Percentiles rank a stretch among this genome's conserved stretches.
Evolutionary conservation across 139 green algal species (phyloP).

Genomic region (Chlorella sp.): DNA sequence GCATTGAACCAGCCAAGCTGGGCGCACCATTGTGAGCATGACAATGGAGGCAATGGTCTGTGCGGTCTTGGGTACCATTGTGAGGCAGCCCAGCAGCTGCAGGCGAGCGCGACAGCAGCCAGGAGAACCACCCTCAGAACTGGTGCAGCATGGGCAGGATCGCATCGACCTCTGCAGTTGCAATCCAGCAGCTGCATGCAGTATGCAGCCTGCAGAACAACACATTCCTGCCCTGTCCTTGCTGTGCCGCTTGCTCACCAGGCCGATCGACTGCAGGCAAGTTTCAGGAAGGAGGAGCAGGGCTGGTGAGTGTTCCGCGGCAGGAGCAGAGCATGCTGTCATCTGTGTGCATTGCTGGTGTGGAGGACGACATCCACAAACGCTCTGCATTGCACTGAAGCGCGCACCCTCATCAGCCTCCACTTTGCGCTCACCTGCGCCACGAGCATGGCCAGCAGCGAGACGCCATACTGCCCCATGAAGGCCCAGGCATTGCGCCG

Average conservation of each 20-base stretch:
- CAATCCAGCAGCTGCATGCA: no score
- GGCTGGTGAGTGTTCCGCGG: no score
- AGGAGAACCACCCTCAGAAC: no score
- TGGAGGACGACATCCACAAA: no score
- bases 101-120: no score
- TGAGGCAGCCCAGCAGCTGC: slow-evolving; percentile 75
- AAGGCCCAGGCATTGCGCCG: slow-evolving; percentile 60
- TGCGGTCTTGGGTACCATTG: slow-evolving; percentile 70
- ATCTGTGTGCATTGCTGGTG: no score
- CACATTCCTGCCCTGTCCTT: neutral
- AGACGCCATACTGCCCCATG: slow-evolving; percentile 63
- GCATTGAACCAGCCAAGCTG: no score
- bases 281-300: no score
- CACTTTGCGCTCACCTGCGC: slow-evolving; percentile 64
- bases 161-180: no score
- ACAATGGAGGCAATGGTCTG: slow-evolving; percentile 72
- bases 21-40: slow-evolving; percentile 62
- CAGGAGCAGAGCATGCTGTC: neutral
- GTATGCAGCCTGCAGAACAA: neutral
- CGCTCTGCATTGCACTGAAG: no score
- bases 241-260: neutral
- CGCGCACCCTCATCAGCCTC: no score
- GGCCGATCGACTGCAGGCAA: neutral
- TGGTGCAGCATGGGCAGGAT: no score
- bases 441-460: slow-evolving; percentile 66